Conservation (phyloP, 2,329 filamentous ascomycete genomes). For the Neonectria magnoliae region DNA sequence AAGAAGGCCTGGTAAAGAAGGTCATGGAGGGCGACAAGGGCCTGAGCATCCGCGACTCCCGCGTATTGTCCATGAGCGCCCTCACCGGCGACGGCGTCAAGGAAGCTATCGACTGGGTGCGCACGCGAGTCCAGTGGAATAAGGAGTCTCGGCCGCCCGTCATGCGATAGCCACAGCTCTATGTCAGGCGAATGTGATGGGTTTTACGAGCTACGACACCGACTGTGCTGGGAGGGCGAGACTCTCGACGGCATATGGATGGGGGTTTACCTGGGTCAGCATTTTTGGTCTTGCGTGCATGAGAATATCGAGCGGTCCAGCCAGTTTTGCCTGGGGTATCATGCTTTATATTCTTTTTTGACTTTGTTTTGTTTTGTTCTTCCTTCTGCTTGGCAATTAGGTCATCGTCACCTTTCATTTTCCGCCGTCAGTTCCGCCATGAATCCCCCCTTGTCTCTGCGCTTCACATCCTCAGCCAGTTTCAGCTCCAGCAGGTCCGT, state of each 20-base stretch:
- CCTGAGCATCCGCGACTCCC: slow-evolving; percentile 84
- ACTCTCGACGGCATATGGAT: slow-evolving; percentile 31
- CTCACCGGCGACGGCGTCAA: slow-evolving; percentile 86
- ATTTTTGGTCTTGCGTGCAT: slow-evolving; percentile 27
- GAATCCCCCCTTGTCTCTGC: slow-evolving; percentile 80
- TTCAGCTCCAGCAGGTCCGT: slow-evolving; percentile 77
- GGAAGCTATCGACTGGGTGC: slow-evolving; percentile 97
- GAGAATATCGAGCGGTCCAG: slow-evolving; percentile 26
- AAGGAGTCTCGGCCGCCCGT: slow-evolving; percentile 91
- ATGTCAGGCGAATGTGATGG: slow-evolving; percentile 20
- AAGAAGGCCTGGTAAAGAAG: slow-evolving; percentile 93
- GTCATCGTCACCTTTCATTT: slow-evolving; percentile 71
- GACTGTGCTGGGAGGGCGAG: slow-evolving; percentile 7
- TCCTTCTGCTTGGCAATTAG: slow-evolving; percentile 23
- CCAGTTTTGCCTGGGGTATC: slow-evolving; percentile 42
- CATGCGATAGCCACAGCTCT: slow-evolving; percentile 73
- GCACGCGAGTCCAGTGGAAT: slow-evolving; percentile 93
- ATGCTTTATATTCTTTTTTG: slow-evolving; percentile 39
- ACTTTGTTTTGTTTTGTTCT: slow-evolving; percentile 22
- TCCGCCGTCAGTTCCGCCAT: slow-evolving; percentile 83
- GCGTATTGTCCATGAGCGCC: slow-evolving; percentile 92
- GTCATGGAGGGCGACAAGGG: slow-evolving; percentile 96
- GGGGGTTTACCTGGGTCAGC: slow-evolving; percentile 30
- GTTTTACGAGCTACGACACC: slow-evolving; percentile 31
- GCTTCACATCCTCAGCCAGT: slow-evolving; percentile 80